Percentiles rank a stretch among this genome's conserved stretches.
phyloP scores from a whole-genome alignment of 768 basidiomycete species.

The Amanita pallidorosea region DNA sequence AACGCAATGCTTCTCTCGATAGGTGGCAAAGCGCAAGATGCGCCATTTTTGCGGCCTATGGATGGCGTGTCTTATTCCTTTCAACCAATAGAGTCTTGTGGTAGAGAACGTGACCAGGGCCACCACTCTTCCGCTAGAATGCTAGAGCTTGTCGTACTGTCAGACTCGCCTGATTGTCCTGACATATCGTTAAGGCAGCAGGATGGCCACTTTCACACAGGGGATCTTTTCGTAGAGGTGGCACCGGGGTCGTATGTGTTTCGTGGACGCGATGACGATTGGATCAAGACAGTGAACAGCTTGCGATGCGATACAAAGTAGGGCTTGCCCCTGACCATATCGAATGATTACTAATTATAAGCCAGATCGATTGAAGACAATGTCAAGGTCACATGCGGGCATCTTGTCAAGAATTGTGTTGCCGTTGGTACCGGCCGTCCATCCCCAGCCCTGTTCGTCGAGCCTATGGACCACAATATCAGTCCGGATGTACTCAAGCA shows the following conservation, averaged over 20 bases:
- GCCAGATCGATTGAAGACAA: conserved; percentile 62
- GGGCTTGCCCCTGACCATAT: background rate
- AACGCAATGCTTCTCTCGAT: conserved; percentile 57
- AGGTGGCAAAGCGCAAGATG: conserved; percentile 41
- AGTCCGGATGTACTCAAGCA: conserved; percentile 51
- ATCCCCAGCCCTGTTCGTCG: conserved; percentile 68
- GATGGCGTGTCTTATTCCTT: conserved; percentile 59
- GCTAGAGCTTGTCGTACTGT: conserved; percentile 59
- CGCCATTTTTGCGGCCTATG: conserved; percentile 43
- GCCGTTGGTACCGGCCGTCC: conserved; percentile 72
- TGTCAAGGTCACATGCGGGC: conserved; percentile 50
- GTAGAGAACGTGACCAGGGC: conserved; percentile 35
- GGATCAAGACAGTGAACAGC: conserved; percentile 78
- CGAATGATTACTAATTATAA: background rate
- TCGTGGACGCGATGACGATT: conserved; percentile 71
- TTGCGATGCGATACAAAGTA: conserved; percentile 66
- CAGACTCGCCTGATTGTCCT: conserved; percentile 62
- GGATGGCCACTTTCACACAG: conserved; percentile 73
- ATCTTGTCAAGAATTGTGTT: conserved; percentile 61
- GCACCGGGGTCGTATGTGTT: conserved; percentile 48
- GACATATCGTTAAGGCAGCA: conserved; percentile 40
- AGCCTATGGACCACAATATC: conserved; percentile 38
- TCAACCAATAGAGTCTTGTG: conserved; percentile 36
- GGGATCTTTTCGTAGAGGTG: conserved; percentile 68
- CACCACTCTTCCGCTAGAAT: conserved; percentile 47